Conservation (phyloP, 2,329 filamentous ascomycete species). For the Hypoxylon sp. region DNA sequence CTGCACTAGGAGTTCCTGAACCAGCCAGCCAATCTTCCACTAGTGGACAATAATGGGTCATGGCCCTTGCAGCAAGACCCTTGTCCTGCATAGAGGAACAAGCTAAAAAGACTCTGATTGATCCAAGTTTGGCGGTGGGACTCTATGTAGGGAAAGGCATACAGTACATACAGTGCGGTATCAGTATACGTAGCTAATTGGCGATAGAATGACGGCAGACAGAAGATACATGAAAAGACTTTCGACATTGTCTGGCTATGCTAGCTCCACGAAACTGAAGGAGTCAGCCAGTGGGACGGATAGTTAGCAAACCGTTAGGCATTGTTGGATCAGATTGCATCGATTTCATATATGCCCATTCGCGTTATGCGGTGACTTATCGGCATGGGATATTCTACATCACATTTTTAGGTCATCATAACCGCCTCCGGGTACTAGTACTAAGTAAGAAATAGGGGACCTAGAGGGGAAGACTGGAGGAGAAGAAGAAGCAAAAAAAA, state of each 20-base stretch:
- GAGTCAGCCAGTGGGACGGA: conserved; percentile 29
- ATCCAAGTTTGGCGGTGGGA: conserved; percentile 31
- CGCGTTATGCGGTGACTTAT: conserved; percentile 40
- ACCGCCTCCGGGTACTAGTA: conserved; percentile 16
- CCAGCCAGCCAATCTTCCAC: conserved; percentile 28
- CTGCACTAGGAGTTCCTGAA: conserved; percentile 34
- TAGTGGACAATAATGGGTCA: conserved; percentile 25
- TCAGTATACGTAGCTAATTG: conserved; percentile 38
- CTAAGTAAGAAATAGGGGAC: conserved; percentile 36
- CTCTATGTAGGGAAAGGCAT: conserved; percentile 33
- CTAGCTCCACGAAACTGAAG: conserved; percentile 36
- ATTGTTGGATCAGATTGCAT: conserved; percentile 37
- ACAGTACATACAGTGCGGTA: conserved; percentile 45
- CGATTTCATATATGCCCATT: conserved; percentile 36
- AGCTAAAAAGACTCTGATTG: conserved; percentile 39
- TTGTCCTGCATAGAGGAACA: conserved; percentile 36
- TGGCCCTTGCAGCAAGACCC: conserved; percentile 44
- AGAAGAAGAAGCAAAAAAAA: conserved; percentile 16
- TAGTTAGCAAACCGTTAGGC: conserved; percentile 21
- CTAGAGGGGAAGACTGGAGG: conserved; percentile 26
- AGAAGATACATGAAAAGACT: conserved; percentile 35
- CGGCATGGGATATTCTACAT: conserved; percentile 40
- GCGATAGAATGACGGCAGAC: conserved; percentile 33
- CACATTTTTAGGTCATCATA: conserved; percentile 35
- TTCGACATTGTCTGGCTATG: conserved; percentile 34